These are phyloP conservation scores for Lichtheimia ornata DNA, from an alignment of 371 early-diverging fungal genomes.

Conservation along the genomic window DNA sequence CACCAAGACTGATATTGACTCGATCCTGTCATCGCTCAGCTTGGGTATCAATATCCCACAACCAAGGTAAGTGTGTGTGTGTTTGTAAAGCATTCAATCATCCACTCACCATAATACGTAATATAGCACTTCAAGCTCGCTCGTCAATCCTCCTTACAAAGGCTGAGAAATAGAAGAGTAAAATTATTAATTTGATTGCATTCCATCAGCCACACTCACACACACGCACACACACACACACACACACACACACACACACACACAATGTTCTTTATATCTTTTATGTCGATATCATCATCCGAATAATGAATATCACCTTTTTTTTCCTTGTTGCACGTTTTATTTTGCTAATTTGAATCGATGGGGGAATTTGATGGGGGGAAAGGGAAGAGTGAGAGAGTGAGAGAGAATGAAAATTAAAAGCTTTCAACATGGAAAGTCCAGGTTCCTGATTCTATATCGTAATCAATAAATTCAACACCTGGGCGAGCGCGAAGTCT, in stretches of 20 bases:
- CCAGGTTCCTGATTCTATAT: slow-evolving; percentile 80
- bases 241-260: too few species aligned
- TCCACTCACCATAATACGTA: neutral
- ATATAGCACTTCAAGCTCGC: slow-evolving; percentile 7
- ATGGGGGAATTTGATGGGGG: neutral
- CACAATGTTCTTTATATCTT: too few species aligned
- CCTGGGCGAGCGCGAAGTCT: slow-evolving; percentile 67
- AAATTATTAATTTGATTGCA: too few species aligned
- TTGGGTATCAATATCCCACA: slow-evolving; percentile 18
- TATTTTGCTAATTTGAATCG: neutral
- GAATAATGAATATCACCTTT: slow-evolving; percentile 2
- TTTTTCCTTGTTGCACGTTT: neutral
- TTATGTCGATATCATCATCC: too few species aligned
- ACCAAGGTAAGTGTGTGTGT: slow-evolving; percentile 22
- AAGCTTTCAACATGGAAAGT: slow-evolving; percentile 88
- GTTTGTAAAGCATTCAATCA: neutral
- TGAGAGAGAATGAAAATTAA: slow-evolving; percentile 30
- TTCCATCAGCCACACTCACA: too few species aligned
- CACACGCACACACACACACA: too few species aligned
- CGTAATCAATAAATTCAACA: slow-evolving; percentile 80
- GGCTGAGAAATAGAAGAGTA: neutral
- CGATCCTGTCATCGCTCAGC: slow-evolving; percentile 42
- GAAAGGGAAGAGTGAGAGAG: neutral
- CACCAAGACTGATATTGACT: slow-evolving; percentile 33
- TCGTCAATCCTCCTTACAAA: slow-evolving; percentile 26